Evolutionary conservation across 129 eudicot species (phyloP).

Genomic region (Centrapalus pauciflorus): DNA sequence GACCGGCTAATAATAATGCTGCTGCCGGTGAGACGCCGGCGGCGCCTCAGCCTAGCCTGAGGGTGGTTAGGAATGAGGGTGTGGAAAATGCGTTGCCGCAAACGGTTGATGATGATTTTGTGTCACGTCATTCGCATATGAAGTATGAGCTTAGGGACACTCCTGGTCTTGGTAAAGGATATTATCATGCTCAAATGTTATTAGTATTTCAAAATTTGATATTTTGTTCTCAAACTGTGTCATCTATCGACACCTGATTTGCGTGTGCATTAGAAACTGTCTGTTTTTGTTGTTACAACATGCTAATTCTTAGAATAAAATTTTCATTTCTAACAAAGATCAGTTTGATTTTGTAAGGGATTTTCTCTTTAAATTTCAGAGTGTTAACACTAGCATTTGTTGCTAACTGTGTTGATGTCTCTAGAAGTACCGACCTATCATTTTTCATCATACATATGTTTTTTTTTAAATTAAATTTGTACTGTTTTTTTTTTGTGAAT

Average conservation of each 20-base stretch:
- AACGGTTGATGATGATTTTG: conserved; percentile 60
- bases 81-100: conserved; percentile 48
- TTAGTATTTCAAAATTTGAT: conserved; percentile 7
- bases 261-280: not conserved
- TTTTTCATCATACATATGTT: not conserved
- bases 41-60: conserved; percentile 24
- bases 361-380: not conserved
- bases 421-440: not conserved
- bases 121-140: conserved; percentile 69
- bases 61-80: conserved; percentile 46
- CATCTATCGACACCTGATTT: not conserved
- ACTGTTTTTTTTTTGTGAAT: not conserved
- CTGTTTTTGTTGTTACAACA: too few relatives aligned
- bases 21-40: conserved; percentile 28
- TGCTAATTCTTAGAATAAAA: too few relatives aligned
- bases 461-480: not conserved
- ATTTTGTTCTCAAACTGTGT: not conserved
- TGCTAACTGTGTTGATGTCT: not conserved
- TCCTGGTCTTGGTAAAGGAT: conserved; percentile 95
- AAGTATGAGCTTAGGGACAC: conserved; percentile 96
- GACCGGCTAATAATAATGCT: not conserved
- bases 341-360: not conserved
- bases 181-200: not conserved
- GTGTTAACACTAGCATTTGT: not conserved
- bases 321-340: not conserved